Base-by-base conservation (phyloP, 2,329 filamentous ascomycete genomes). In the Tolypocladium endophyticum region DNA sequence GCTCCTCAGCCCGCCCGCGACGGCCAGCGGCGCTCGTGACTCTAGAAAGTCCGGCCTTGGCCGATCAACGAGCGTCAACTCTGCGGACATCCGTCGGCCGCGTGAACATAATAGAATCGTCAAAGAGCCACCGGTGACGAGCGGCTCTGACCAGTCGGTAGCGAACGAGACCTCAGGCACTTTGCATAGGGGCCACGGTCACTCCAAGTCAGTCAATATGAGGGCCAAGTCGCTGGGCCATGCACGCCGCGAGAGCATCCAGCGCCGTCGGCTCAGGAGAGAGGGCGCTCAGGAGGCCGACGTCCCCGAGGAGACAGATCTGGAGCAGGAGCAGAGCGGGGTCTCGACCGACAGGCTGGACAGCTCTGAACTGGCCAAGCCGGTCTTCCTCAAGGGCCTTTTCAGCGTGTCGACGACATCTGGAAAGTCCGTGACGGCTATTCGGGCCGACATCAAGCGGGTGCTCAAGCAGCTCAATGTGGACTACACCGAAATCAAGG, bases 351-450 rank as follows among this genome's bases (percentile, higher is more conserved):
- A 87, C 47, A 76, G 82, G 30, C 72, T 87, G 12, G 81, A 85
- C 62, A 86, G 84, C 65, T 86, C 88, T 6, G 91, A 95, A 65
- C 84, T 93, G 62, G 87, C 93, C 58, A 97, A 96, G 72, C 94
- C 94, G 0, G 94, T 97, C 3, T 97, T 89, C 72, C 83, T 99
- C 60, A 99, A 97, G 74, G 94, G 94, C 5, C 81, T 99, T 23
- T 97, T 99, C 76, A 97, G 93, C 68, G 94, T 97, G 58, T 95
- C 91, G 4, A 99, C 94, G 0, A 99, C 94, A 8, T 97, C 92
- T 60, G 94, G 87, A 69, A 96, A 95, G 70, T 90, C 93, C 1
- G 84, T 97, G 14, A 79, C 86, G 1, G 86, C 91, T 61, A 99
- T 99, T 63, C 86, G 93, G 45, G 79, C 86, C 8, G 94, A 99